Percentiles rank a stretch among this genome's conserved stretches.
phyloP scores from a whole-genome alignment of 108 stramenopile species.

The Pseudonitzschia delicatissima region DNA sequence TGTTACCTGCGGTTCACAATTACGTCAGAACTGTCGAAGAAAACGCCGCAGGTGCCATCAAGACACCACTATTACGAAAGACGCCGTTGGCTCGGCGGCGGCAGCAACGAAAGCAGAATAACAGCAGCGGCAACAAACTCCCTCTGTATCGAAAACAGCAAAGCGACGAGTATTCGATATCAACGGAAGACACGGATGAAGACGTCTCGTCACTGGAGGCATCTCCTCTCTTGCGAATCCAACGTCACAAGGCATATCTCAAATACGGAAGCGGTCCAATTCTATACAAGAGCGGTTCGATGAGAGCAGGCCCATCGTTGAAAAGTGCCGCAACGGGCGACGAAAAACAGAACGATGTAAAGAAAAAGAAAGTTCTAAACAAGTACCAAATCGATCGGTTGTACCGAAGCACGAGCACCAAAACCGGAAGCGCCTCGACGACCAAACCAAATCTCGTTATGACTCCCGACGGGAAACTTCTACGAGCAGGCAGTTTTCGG shows the following conservation, averaged over 20 bases:
- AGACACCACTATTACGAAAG: constrained; percentile 43
- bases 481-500: constrained; percentile 17
- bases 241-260: constrained; percentile 61
- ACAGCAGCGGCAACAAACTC: constrained; percentile 3
- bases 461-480: constrained; percentile 28
- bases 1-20: constrained; percentile 53
- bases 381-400: constrained; percentile 23
- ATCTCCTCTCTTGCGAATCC: constrained; percentile 48
- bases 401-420: constrained; percentile 16
- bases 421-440: constrained; percentile 1
- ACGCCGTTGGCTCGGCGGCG: constrained; percentile 3
- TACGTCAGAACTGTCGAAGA: constrained; percentile 64
- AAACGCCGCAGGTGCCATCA: constrained; percentile 54
- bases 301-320: constrained; percentile 60
- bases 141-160: constrained; percentile 26
- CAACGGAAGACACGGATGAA: constrained; percentile 25
- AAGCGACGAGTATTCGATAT: constrained; percentile 20
- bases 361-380: constrained; percentile 23
- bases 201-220: constrained; percentile 29
- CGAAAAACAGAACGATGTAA: constrained; percentile 1
- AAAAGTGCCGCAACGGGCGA: background rate
- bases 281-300: constrained; percentile 54
- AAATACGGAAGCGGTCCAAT: constrained; percentile 65
- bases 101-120: background rate
- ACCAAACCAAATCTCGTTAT: constrained; percentile 15